Percentiles rank a stretch among this genome's conserved stretches.
Conservation (phyloP, 805 yeast species). For the Ogataea paraovalis region DNA sequence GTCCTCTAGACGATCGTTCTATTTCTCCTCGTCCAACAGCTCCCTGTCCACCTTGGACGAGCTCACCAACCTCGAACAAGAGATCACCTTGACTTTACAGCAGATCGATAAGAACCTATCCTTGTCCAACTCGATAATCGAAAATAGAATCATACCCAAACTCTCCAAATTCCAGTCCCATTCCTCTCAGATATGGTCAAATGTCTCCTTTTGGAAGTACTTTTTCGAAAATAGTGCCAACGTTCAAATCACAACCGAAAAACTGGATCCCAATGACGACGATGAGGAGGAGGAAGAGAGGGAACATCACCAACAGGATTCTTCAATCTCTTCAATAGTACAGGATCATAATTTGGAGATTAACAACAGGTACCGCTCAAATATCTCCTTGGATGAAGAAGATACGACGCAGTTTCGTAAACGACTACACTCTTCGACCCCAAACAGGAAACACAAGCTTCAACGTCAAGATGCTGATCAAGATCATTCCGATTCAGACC, state of each 20-base stretch:
- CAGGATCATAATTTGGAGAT: slow-evolving; percentile 6
- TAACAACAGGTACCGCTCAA: neutral
- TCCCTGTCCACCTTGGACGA: slow-evolving; percentile 24
- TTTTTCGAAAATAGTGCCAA: slow-evolving; percentile 55
- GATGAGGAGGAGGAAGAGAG: neutral
- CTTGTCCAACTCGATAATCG: slow-evolving; percentile 61
- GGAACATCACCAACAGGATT: neutral
- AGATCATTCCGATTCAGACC: neutral
- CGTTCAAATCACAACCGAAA: slow-evolving; percentile 26
- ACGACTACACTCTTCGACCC: slow-evolving; percentile 31
- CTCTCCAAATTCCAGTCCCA: slow-evolving; percentile 56
- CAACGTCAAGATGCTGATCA: neutral
- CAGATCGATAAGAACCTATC: slow-evolving; percentile 74
- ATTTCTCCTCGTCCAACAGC: slow-evolving; percentile 24
- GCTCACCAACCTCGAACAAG: slow-evolving; percentile 72
- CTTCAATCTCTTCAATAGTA: neutral
- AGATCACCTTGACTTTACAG: slow-evolving; percentile 71
- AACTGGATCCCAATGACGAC: neutral
- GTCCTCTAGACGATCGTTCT: slow-evolving; percentile 27
- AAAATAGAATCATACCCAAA: slow-evolving; percentile 64
- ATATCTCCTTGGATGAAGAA: neutral
- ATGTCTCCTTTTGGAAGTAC: slow-evolving; percentile 69
- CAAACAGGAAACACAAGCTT: slow-evolving; percentile 10
- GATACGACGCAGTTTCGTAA: slow-evolving; percentile 41
- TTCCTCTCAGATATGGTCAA: slow-evolving; percentile 59